A percentile compares a stretch with the other conserved stretches of the same genome.
These are phyloP conservation scores for Boletus rufocinnamomeus DNA, from an alignment of 768 basidiomycete genomes.

Conservation along the genomic window DNA sequence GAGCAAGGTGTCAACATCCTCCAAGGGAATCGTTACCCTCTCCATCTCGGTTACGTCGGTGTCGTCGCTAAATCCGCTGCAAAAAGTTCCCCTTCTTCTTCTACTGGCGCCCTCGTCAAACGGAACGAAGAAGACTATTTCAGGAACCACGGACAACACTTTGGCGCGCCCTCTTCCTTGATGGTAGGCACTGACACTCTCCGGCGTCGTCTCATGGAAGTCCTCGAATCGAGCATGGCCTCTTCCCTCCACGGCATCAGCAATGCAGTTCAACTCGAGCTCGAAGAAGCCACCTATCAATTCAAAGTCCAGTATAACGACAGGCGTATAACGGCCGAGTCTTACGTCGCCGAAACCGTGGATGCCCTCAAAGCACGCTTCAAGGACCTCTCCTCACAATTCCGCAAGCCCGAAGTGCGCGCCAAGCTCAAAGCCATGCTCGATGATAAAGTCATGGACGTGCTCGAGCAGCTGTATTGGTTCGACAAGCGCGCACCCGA, in stretches of 20 bases:
- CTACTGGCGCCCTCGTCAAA: slow-evolving; percentile 49
- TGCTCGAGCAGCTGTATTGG: slow-evolving; percentile 98
- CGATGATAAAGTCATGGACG: slow-evolving; percentile 96
- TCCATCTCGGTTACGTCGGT: slow-evolving; percentile 96
- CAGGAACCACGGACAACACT: slow-evolving; percentile 58
- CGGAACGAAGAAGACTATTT: slow-evolving; percentile 72
- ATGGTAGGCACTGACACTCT: slow-evolving; percentile 94
- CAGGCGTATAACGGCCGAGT: slow-evolving; percentile 89
- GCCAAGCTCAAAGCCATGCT: slow-evolving; percentile 88
- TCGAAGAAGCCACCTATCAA: slow-evolving; percentile 96
- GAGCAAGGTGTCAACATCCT: slow-evolving; percentile 82
- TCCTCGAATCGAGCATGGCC: slow-evolving; percentile 97
- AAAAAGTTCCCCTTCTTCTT: slow-evolving; percentile 51
- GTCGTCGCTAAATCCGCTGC: slow-evolving; percentile 84
- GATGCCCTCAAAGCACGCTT: slow-evolving; percentile 90
- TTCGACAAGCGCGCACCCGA: slow-evolving; percentile 83
- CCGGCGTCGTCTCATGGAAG: slow-evolving; percentile 90
- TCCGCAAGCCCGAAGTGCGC: slow-evolving; percentile 87
- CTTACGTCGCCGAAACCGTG: slow-evolving; percentile 97
- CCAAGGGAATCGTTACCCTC: slow-evolving; percentile 90
- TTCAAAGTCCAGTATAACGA: slow-evolving; percentile 99
- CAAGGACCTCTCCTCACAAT: slow-evolving; percentile 80
- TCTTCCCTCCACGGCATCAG: slow-evolving; percentile 94
- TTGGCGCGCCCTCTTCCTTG: slow-evolving; percentile 60
- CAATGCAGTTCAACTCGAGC: slow-evolving; percentile 94